phyloP scores from a whole-genome alignment of 2,329 filamentous ascomycete species.

The Fusarium poae region DNA sequence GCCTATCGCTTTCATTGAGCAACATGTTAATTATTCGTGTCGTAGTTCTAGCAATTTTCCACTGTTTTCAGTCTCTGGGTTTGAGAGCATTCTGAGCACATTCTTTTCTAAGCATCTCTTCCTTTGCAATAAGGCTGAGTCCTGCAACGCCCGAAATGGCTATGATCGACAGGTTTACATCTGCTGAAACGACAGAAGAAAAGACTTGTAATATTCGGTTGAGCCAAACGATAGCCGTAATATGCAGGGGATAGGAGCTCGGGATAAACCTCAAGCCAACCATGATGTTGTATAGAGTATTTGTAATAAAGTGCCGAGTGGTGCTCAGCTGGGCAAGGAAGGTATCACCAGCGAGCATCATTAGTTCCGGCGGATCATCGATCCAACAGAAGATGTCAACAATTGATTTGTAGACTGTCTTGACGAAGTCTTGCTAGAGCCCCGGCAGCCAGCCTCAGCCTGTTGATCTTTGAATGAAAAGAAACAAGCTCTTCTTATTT shows the following conservation, averaged over 20 bases:
- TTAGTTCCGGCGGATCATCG: conserved; percentile 14
- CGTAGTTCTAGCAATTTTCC: not conserved
- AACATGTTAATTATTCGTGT: conserved; percentile 2
- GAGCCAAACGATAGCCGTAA: conserved; percentile 30
- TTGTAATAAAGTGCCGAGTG: conserved; percentile 8
- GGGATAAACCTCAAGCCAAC: conserved; percentile 27
- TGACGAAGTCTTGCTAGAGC: not conserved
- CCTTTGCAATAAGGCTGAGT: conserved; percentile 40
- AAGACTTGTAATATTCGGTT: conserved; percentile 12
- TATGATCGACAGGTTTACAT: conserved; percentile 38
- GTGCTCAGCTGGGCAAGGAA: conserved; percentile 35
- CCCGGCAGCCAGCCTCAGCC: not conserved
- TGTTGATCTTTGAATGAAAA: not conserved
- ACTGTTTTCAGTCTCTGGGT: conserved; percentile 4
- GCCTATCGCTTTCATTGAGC: conserved; percentile 26
- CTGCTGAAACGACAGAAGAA: conserved; percentile 40
- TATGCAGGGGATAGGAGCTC: conserved; percentile 29
- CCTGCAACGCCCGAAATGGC: conserved; percentile 19
- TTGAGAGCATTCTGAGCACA: conserved; percentile 12
- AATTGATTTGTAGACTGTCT: conserved; percentile 7
- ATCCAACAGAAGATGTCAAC: conserved; percentile 9
- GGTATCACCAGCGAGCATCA: conserved; percentile 16
- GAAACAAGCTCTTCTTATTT: not conserved
- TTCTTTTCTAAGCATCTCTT: conserved; percentile 7
- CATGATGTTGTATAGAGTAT: conserved; percentile 13